Base-by-base conservation (phyloP, 2,329 filamentous ascomycete genomes). In the Lomentospora prolificans region DNA sequence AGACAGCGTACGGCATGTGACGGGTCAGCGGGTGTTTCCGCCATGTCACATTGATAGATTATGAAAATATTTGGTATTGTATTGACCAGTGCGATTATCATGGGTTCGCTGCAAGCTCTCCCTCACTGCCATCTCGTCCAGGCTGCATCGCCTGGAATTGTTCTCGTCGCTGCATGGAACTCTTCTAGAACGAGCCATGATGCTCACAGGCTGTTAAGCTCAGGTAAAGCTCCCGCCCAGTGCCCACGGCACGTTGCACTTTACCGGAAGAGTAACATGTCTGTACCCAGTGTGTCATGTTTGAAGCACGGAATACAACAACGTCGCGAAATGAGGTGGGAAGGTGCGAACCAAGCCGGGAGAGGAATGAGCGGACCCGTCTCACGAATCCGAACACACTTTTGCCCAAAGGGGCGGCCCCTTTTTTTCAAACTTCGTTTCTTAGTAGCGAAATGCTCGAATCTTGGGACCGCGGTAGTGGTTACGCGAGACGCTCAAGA, bases 121-220 rank as follows among this genome's bases (percentile, higher is more conserved):
- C n/a, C n/a, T n/a, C n/a, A n/a, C n/a, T n/a, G n/a, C n/a, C n/a
- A n/a, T n/a, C n/a, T n/a, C n/a, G n/a, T n/a, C n/a, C n/a, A n/a
- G n/a, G n/a, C n/a, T n/a, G n/a, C n/a, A n/a, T n/a, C n/a, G n/a
- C n/a, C n/a, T n/a, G 30, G 12, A 33, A 2, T 3, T 46, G 41
- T 46, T 46, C 41, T 46, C 22, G 17, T 48, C 44, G 17, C 44
- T 48, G 44, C 44, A 48, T 48, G 44, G 44, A 48, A 48, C 44
- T 7, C 22, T 48, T 48, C 44, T 48, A 48, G 44, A 48, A 48
- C 17, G 24, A 19, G 44, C 17, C 10, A 17, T 22, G 12, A 48
- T 22, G 9, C 24, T 48, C 44, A 17, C 12, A 22, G 22, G 17
- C 4, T 2, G 19, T 33, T 25, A 25, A 9, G 22, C n/a, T n/a